Base-by-base conservation (phyloP, 1,139 yeast species). In the Yamadazyma dushanensis region DNA sequence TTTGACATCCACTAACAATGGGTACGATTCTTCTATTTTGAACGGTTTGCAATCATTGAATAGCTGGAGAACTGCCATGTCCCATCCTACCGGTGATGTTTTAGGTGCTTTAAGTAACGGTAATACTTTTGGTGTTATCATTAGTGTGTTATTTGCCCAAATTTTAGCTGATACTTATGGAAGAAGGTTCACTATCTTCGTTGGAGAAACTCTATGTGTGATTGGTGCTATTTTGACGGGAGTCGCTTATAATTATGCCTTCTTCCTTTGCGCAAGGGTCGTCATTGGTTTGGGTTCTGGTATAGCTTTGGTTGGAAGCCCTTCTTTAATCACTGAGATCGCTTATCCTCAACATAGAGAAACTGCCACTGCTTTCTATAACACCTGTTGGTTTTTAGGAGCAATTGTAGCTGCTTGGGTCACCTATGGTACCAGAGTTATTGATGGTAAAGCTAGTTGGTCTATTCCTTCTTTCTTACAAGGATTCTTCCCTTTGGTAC, bases 331-430 rank as follows among this genome's bases (percentile, higher is more conserved):
- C 35, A 55, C 72, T 5, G 76, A 71, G 42, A 49, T 57, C 8
- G 61, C 72, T 23, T 73, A 72, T 36, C 76, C 76, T 16, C 66
- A 69, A n/a, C 74, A 70, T 43, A 61, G 83, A 51, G 66, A 67
- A 15, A 57, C 60, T 18, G 47, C 61, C 20, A 73, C 80, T 16
- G 59, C 75, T 18, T 53, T 64, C 29, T 76, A 66, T 51, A 73
- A 70, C 59, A 70, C 27, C 49, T 79, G 51, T 57, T 71, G 74
- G 72, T 62, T 51, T 68, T 46, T 74, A 30, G 83, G 83, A 27
- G 72, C 80, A 6, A 53, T 73, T 20, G 46, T 77, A 31, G 80
- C 82, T 5, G 73, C 83, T 2, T 66, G 77, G 73, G 63, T 31
- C 11, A 34, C 36, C n/a, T 34, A 19, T 14, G 36, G 36, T 10